phyloP scores from a whole-genome alignment of 2,329 filamentous ascomycete genomes.

The Aureobasidium sp. region DNA sequence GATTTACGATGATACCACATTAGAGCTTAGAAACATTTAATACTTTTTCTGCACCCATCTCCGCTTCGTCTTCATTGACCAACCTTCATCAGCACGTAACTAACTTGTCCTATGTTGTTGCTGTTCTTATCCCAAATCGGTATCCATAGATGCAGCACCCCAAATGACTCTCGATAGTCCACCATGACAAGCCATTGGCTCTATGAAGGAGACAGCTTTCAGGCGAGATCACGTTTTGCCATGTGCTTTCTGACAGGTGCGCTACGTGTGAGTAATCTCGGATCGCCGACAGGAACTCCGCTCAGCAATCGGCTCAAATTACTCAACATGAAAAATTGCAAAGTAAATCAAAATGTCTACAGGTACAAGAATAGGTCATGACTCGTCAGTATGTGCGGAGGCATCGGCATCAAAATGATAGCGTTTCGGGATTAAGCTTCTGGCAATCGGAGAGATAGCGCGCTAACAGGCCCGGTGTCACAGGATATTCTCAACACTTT shows the following conservation, averaged over 20 bases:
- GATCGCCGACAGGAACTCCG: neutral
- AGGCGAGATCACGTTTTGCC: neutral
- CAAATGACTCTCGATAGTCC: no score
- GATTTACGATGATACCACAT: neutral
- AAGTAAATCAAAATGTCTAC: neutral
- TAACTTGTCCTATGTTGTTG: no score
- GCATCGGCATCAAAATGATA: neutral
- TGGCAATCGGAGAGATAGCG: conserved; percentile 4
- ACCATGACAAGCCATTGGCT: no score
- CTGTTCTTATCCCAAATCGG: no score
- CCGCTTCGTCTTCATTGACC: no score
- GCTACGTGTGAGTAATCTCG: neutral
- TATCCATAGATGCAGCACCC: no score
- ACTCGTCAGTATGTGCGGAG: neutral
- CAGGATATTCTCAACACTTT: conserved; percentile 6
- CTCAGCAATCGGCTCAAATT: neutral
- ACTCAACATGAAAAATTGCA: neutral
- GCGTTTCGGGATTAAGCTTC: conserved; percentile 1
- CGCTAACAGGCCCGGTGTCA: conserved; percentile 10
- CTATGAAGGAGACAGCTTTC: neutral
- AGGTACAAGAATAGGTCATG: neutral
- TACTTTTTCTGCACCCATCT: neutral
- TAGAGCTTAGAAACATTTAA: neutral
- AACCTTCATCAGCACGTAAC: no score
- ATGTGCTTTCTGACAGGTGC: neutral